Percentiles rank a stretch among this genome's conserved stretches.
These are phyloP conservation scores for Plectosphaerella plurivora DNA, from an alignment of 2,329 filamentous ascomycete genomes.

Conservation along the genomic window DNA sequence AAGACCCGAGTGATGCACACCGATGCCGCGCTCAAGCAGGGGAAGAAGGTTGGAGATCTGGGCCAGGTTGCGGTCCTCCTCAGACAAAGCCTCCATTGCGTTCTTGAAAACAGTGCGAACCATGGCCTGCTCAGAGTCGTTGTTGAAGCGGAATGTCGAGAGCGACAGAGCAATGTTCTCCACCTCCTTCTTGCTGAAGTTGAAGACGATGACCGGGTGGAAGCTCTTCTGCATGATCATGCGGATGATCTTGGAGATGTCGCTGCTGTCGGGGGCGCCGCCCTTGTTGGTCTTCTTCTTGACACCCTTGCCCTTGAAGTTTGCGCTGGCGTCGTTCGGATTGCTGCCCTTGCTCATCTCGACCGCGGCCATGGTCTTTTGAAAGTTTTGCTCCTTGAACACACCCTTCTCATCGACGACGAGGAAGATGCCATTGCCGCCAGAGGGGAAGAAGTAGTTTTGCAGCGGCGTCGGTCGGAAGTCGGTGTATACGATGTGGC, in stretches of 20 bases:
- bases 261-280: slow-evolving; percentile 65
- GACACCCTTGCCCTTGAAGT: slow-evolving; percentile 81
- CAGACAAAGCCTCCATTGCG: slow-evolving; percentile 86
- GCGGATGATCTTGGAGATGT: slow-evolving; percentile 96
- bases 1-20: slow-evolving; percentile 93
- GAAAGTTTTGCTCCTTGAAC: slow-evolving; percentile 96
- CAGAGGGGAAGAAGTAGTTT: slow-evolving; percentile 95
- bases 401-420: slow-evolving; percentile 95
- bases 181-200: slow-evolving; percentile 97
- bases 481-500: slow-evolving; percentile 98
- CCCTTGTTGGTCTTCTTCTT: slow-evolving; percentile 91
- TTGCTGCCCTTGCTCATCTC: slow-evolving; percentile 85
- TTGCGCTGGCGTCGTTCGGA: slow-evolving; percentile 72
- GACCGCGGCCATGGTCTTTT: slow-evolving; percentile 88
- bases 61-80: slow-evolving; percentile 82
- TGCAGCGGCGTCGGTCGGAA: slow-evolving; percentile 95
- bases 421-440: slow-evolving; percentile 87
- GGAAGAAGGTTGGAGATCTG: slow-evolving; percentile 91
- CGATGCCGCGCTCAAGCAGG: slow-evolving; percentile 84
- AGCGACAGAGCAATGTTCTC: slow-evolving; percentile 87
- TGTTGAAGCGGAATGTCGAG: slow-evolving; percentile 86
- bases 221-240: slow-evolving; percentile 99
- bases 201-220: slow-evolving; percentile 98
- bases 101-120: slow-evolving; percentile 91
- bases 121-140: slow-evolving; percentile 91